Conservation (phyloP, 345 rosid species). For the Brassica cretica region DNA sequence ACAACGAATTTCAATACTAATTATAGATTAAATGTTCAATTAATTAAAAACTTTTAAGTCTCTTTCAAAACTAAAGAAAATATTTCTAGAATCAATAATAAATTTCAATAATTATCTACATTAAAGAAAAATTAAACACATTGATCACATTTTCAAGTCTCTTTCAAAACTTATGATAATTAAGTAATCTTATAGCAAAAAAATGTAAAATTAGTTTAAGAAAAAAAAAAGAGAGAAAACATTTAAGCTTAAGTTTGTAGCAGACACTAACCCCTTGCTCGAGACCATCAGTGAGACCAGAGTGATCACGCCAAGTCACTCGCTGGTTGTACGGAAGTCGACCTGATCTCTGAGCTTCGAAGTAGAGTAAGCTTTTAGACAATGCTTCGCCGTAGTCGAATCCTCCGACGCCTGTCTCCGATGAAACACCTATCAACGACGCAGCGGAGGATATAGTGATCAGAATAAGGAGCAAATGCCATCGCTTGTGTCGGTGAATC, state of each 20-base stretch:
- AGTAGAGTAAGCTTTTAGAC: slow-evolving; percentile 83
- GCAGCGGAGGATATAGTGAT: slow-evolving; percentile 14
- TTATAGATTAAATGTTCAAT: neutral
- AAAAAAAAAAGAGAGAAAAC: neutral
- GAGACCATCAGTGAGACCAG: slow-evolving; percentile 91
- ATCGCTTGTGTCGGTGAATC: slow-evolving; percentile 21
- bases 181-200: neutral
- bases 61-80: neutral
- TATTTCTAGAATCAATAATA: neutral
- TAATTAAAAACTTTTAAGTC: no score
- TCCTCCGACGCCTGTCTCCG: slow-evolving; percentile 12
- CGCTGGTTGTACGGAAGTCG: slow-evolving; percentile 85
- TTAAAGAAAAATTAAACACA: no score
- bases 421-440: neutral
- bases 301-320: slow-evolving; percentile 87
- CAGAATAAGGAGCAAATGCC: slow-evolving; percentile 1
- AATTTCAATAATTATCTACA: no score
- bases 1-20: neutral
- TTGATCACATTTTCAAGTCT: neutral
- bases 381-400: slow-evolving; percentile 74
- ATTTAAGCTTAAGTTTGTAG: neutral
- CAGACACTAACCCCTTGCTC: slow-evolving; percentile 78
- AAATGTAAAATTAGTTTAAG: neutral
- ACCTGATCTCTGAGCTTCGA: slow-evolving; percentile 92
- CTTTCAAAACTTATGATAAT: neutral